phyloP scores from a whole-genome alignment of 164 flowering plant species.

The Chimonanthus salicifolius region DNA sequence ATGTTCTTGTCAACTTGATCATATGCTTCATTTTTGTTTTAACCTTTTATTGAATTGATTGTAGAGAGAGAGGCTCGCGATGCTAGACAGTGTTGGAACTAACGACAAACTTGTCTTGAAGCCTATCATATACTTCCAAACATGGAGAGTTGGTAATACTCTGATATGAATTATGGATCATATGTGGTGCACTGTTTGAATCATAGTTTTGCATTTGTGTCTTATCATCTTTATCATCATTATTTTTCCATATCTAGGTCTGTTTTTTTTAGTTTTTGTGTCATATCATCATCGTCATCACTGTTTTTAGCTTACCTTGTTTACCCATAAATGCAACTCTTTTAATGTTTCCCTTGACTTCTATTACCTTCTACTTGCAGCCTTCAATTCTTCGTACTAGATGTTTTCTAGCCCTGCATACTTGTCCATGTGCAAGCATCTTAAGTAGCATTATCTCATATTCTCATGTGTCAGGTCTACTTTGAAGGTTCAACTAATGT shows the following conservation, averaged over 20 bases:
- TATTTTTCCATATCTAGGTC: not conserved
- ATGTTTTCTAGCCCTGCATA: no score
- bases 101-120: slow-evolving; percentile 52
- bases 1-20: not conserved
- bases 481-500: no score
- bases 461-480: no score
- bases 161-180: not conserved
- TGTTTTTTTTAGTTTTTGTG: not conserved
- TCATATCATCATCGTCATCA: no score
- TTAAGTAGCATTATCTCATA: no score
- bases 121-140: slow-evolving; percentile 79
- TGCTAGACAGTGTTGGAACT: slow-evolving; percentile 46
- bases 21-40: not conserved
- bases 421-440: no score
- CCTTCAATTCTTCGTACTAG: no score
- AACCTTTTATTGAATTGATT: slow-evolving; percentile 5
- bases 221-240: not conserved
- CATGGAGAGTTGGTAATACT: slow-evolving; percentile 85
- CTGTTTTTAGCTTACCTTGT: no score
- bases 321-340: no score
- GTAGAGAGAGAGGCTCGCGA: slow-evolving; percentile 71
- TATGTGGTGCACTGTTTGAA: no score
- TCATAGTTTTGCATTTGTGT: not conserved
- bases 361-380: no score
- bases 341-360: no score